Evolutionary conservation across 2,329 filamentous ascomycete species (phyloP).

Genomic region (Penicillium hesseltinei): DNA sequence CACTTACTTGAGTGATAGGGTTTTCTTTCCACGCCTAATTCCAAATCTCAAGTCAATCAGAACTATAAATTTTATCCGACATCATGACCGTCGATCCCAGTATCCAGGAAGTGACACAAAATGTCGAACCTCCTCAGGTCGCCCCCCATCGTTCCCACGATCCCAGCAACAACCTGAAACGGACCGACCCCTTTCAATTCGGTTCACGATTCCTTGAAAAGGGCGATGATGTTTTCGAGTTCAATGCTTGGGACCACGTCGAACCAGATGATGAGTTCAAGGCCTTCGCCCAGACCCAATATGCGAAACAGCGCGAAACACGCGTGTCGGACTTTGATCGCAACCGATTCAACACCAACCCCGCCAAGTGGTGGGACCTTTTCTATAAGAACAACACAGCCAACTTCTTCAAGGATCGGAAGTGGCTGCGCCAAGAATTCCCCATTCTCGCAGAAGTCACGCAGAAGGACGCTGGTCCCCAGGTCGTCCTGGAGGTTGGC

Average conservation of each 20-base stretch:
- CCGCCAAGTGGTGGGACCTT: slow-evolving; percentile 95
- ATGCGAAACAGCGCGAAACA: slow-evolving; percentile 75
- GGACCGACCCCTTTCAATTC: slow-evolving; percentile 91
- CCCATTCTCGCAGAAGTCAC: slow-evolving; percentile 79
- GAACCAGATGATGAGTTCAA: slow-evolving; percentile 86
- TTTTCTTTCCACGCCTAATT: not conserved
- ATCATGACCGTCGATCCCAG: slow-evolving; percentile 16
- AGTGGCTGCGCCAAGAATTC: slow-evolving; percentile 96
- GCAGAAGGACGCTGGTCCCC: slow-evolving; percentile 64
- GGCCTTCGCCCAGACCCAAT: slow-evolving; percentile 81
- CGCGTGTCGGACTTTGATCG: slow-evolving; percentile 94
- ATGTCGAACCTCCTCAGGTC: slow-evolving; percentile 47
- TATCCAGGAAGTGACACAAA: slow-evolving; percentile 34
- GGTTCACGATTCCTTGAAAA: slow-evolving; percentile 82
- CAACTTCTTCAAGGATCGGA: slow-evolving; percentile 98
- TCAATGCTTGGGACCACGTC: slow-evolving; percentile 99
- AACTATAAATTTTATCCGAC: not conserved
- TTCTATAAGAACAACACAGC: slow-evolving; percentile 98
- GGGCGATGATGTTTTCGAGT: slow-evolving; percentile 88
- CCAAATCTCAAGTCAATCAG: not conserved
- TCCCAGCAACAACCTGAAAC: slow-evolving; percentile 74
- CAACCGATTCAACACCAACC: slow-evolving; percentile 80
- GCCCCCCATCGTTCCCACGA: slow-evolving; percentile 66
- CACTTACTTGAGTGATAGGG: slow-evolving; percentile 4
- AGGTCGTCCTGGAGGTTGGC: slow-evolving; percentile 81